Conservation (phyloP, 148 eudicot species). For the Spergularia bocconei region DNA sequence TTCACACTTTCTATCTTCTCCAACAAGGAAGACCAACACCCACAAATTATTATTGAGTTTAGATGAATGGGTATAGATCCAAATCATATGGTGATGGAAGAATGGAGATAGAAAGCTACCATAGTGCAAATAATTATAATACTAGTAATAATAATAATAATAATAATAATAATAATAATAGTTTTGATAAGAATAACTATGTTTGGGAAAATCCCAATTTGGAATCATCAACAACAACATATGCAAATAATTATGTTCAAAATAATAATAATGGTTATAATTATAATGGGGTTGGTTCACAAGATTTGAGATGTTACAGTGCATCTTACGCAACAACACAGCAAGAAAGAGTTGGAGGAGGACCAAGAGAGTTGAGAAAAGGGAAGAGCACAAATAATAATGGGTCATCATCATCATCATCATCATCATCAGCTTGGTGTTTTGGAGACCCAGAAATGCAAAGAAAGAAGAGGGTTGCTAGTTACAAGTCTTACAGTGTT, state of each 20-base stretch:
- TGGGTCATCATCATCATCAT: slow-evolving; percentile 47
- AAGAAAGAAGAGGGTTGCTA: slow-evolving; percentile 76
- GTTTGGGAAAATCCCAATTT: slow-evolving; percentile 5
- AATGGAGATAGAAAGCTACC: slow-evolving; percentile 38
- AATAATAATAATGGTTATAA: background rate
- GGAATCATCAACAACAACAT: too few species aligned
- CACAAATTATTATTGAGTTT: too few species aligned
- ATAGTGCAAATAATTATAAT: background rate
- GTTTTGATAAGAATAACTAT: background rate
- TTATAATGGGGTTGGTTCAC: slow-evolving; percentile 16
- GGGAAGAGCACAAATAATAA: slow-evolving; percentile 45
- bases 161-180: background rate
- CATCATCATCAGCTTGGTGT: slow-evolving; percentile 47
- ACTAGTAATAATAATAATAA: background rate
- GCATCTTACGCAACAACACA: slow-evolving; percentile 49
- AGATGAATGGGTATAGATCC: slow-evolving; percentile 64
- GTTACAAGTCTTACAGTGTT: slow-evolving; percentile 63
- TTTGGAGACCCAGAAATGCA: slow-evolving; percentile 67
- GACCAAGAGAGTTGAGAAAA: slow-evolving; percentile 46
- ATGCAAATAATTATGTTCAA: background rate
- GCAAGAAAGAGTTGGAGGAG: slow-evolving; percentile 18
- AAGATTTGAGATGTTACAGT: slow-evolving; percentile 59
- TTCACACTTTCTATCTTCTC: too few species aligned
- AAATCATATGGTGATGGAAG: slow-evolving; percentile 46
- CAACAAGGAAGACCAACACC: too few species aligned